These are phyloP conservation scores for Talaromyces sp. DNA, from an alignment of 2,329 filamentous ascomycete species.

Conservation along the genomic window DNA sequence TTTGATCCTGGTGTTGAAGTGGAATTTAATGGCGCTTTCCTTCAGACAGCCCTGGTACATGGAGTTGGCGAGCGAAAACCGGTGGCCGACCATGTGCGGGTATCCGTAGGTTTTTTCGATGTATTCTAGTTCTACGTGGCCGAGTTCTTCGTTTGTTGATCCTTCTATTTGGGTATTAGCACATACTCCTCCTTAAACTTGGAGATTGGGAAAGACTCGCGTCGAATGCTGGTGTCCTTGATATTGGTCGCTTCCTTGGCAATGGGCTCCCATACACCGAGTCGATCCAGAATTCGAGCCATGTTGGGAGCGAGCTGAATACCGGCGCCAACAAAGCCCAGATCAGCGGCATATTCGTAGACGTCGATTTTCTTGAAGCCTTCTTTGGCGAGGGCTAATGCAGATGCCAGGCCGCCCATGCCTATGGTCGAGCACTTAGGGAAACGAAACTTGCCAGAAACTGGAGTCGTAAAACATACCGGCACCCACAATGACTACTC, in stretches of 20 bases:
- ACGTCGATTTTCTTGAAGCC: conserved; percentile 73
- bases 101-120: conserved; percentile 68
- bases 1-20: conserved; percentile 61
- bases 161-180: conserved; percentile 53
- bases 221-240: conserved; percentile 68
- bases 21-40: conserved; percentile 64
- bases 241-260: conserved; percentile 69
- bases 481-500: conserved; percentile 51
- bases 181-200: neutral
- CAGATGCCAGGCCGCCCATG: conserved; percentile 74
- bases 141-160: conserved; percentile 65
- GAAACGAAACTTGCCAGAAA: neutral
- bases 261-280: conserved; percentile 72
- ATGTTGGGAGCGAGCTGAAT: conserved; percentile 84
- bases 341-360: conserved; percentile 68
- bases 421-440: conserved; percentile 45
- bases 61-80: conserved; percentile 66
- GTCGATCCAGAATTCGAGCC: conserved; percentile 68
- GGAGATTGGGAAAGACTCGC: conserved; percentile 39
- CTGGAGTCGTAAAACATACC: conserved; percentile 35
- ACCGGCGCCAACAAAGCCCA: conserved; percentile 80
- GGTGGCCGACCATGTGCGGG: conserved; percentile 77
- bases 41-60: conserved; percentile 69
- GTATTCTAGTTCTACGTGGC: conserved; percentile 67
- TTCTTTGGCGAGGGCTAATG: conserved; percentile 71